Conservation (phyloP, 768 basidiomycete species). For the Hemileccinum rubropunctum region DNA sequence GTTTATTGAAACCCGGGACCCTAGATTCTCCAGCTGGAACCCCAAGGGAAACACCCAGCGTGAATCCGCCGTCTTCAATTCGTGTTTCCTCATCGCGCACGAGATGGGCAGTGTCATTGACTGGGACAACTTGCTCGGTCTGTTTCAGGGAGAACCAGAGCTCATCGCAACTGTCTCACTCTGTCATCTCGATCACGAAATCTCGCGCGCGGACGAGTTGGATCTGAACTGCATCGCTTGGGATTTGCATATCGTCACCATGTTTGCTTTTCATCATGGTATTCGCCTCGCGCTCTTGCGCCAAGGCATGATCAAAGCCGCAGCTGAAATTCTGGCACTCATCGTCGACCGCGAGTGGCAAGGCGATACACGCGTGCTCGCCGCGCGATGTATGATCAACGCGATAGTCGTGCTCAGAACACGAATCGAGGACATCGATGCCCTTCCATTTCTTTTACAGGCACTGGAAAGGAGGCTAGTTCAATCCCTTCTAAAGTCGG, state of each 20-base stretch:
- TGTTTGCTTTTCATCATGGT: constrained; percentile 15
- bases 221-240: constrained; percentile 27
- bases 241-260: constrained; percentile 29
- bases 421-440: constrained; percentile 26
- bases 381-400: constrained; percentile 23
- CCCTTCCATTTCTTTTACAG: constrained; percentile 23
- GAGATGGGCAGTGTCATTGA: constrained; percentile 18
- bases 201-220: constrained; percentile 11
- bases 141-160: constrained; percentile 20
- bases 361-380: constrained; percentile 7
- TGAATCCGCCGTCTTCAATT: constrained; percentile 30
- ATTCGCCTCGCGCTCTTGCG: constrained; percentile 20
- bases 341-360: constrained; percentile 9
- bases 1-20: constrained; percentile 25
- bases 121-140: constrained; percentile 21
- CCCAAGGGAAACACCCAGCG: constrained; percentile 14
- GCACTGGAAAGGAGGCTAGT: constrained; percentile 22
- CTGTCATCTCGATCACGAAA: constrained; percentile 25
- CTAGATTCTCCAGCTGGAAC: constrained; percentile 22
- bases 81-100: constrained; percentile 26
- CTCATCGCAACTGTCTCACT: constrained; percentile 20
- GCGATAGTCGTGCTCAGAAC: constrained; percentile 15
- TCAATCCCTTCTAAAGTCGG: constrained; percentile 24
- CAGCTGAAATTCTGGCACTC: constrained; percentile 17
- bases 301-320: constrained; percentile 23